phyloP scores from a whole-genome alignment of 2,329 filamentous ascomycete genomes.

The Penicillium sp. region DNA sequence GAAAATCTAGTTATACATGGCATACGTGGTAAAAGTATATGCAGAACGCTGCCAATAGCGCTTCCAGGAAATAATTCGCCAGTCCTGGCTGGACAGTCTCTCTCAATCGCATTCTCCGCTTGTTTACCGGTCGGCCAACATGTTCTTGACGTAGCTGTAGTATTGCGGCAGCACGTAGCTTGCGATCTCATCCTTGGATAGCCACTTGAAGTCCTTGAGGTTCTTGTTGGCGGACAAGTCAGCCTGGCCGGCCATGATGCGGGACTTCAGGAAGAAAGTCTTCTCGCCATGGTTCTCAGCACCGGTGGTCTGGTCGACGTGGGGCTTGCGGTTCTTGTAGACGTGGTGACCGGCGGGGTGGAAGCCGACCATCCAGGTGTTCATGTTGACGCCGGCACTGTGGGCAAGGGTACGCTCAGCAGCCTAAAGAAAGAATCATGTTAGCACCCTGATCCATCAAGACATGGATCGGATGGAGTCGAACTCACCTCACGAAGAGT shows the following conservation, averaged over 20 bases:
- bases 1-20: slow-evolving; percentile 45
- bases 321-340: slow-evolving; percentile 57
- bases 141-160: slow-evolving; percentile 76
- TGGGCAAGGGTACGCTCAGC: slow-evolving; percentile 78
- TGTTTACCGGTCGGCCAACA: slow-evolving; percentile 75
- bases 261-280: slow-evolving; percentile 92
- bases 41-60: slow-evolving; percentile 32
- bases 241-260: slow-evolving; percentile 96
- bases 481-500: slow-evolving; percentile 77
- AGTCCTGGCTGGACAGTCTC: slow-evolving; percentile 13
- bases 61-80: slow-evolving; percentile 21
- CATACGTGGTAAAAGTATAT: slow-evolving; percentile 41
- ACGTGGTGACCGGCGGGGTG: slow-evolving; percentile 83
- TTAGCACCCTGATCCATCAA: slow-evolving; percentile 6
- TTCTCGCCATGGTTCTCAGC: slow-evolving; percentile 68
- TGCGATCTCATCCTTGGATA: slow-evolving; percentile 85
- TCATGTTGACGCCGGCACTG: slow-evolving; percentile 91
- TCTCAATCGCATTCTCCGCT: background rate
- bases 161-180: slow-evolving; percentile 69
- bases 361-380: slow-evolving; percentile 95
- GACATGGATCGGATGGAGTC: background rate
- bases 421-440: slow-evolving; percentile 59
- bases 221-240: slow-evolving; percentile 75
- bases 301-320: slow-evolving; percentile 44
- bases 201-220: slow-evolving; percentile 85